Evolutionary conservation across 345 rosid genomes (phyloP).

Genomic region (Ceriops tagal): DNA sequence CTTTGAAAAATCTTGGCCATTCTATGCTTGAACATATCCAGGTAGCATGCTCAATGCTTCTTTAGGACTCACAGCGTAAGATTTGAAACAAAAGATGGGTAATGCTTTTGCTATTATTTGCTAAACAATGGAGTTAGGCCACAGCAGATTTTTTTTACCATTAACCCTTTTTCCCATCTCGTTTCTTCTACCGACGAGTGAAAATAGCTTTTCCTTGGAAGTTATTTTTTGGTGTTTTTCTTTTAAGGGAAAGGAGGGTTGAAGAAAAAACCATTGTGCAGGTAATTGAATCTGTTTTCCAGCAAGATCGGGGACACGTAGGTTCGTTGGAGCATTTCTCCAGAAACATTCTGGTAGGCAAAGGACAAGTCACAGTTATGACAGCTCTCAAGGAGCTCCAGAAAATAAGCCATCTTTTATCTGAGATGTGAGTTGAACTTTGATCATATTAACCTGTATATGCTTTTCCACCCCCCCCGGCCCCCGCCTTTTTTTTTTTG

Average conservation of each 20-base stretch:
- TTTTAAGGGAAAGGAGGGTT: background rate
- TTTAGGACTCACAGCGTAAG: background rate
- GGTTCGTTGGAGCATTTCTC: slow-evolving; percentile 63
- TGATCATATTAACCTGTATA: slow-evolving; percentile 27
- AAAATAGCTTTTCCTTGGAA: too few species aligned
- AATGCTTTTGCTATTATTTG: too few species aligned
- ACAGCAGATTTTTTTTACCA: too few species aligned
- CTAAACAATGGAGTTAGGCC: too few species aligned
- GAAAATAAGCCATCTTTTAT: slow-evolving; percentile 81
- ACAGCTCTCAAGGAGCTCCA: slow-evolving; percentile 89
- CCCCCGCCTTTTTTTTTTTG: slow-evolving; percentile 1
- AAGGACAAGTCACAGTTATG: slow-evolving; percentile 82
- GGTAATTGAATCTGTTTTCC: slow-evolving; percentile 89
- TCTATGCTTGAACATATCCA: slow-evolving; percentile 96
- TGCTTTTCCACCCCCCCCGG: slow-evolving; percentile 13
- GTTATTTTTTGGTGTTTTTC: too few species aligned
- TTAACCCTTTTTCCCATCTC: too few species aligned
- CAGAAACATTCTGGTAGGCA: slow-evolving; percentile 61
- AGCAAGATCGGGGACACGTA: slow-evolving; percentile 70
- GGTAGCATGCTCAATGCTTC: slow-evolving; percentile 36
- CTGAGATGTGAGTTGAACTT: slow-evolving; percentile 69
- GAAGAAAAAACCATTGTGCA: slow-evolving; percentile 21
- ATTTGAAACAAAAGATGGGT: too few species aligned
- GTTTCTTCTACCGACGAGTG: too few species aligned
- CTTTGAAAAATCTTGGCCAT: slow-evolving; percentile 72